phyloP scores from a whole-genome alignment of 2,329 filamentous ascomycete species.

The Verticillium tricorpus region DNA sequence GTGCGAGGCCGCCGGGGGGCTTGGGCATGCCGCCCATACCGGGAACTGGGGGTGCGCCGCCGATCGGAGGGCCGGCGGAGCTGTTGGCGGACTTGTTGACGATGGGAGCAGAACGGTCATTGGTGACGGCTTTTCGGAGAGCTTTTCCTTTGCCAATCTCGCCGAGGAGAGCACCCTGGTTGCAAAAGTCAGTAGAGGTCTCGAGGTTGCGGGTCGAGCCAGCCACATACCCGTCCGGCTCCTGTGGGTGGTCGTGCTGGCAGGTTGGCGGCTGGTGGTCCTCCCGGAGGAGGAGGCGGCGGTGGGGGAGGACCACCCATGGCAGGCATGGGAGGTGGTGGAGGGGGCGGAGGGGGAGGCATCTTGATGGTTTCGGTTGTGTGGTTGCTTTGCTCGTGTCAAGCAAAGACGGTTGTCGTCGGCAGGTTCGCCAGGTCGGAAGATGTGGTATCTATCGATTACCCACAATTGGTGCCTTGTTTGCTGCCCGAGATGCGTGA shows the following conservation, averaged over 20 bases:
- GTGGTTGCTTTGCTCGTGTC: not conserved
- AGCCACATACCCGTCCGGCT: slow-evolving; percentile 54
- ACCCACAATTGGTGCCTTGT: not conserved
- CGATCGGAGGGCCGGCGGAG: slow-evolving; percentile 55
- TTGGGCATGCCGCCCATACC: slow-evolving; percentile 41
- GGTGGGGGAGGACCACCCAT: slow-evolving; percentile 59
- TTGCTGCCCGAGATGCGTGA: slow-evolving; percentile 7
- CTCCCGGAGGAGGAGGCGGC: slow-evolving; percentile 56
- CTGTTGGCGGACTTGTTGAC: slow-evolving; percentile 53
- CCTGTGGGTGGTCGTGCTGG: slow-evolving; percentile 53
- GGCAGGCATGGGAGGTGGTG: slow-evolving; percentile 57
- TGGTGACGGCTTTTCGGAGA: slow-evolving; percentile 83
- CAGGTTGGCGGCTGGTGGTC: slow-evolving; percentile 36
- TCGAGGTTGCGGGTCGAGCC: not conserved
- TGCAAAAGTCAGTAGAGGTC: slow-evolving; percentile 9
- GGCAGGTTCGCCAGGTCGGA: not conserved
- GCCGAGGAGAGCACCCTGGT: slow-evolving; percentile 75
- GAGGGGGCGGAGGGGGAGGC: slow-evolving; percentile 63
- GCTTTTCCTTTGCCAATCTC: slow-evolving; percentile 80
- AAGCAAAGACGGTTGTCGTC: not conserved
- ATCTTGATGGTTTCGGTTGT: slow-evolving; percentile 16
- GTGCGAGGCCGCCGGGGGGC: slow-evolving; percentile 62
- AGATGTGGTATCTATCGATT: not conserved
- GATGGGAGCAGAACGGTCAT: slow-evolving; percentile 83
- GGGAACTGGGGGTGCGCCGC: slow-evolving; percentile 79